These are phyloP conservation scores for Monosporascus cannonballus DNA, from an alignment of 2,329 filamentous ascomycete genomes.

Conservation along the genomic window DNA sequence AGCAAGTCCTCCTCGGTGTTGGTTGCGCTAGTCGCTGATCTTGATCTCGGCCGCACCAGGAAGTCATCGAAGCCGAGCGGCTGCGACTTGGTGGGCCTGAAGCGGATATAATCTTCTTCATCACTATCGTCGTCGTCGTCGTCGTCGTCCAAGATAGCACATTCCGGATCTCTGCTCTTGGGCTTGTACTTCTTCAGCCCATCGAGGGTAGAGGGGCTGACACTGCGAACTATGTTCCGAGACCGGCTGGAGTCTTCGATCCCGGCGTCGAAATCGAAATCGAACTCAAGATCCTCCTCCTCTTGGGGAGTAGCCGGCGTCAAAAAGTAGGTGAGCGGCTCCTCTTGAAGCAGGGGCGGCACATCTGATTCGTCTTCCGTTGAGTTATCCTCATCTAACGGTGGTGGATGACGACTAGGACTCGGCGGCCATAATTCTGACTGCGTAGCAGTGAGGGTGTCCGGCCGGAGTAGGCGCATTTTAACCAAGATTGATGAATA, in stretches of 20 bases:
- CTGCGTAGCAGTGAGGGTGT: slow-evolving; percentile 23
- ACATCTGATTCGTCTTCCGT: slow-evolving; percentile 37
- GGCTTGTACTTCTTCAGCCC: slow-evolving; percentile 41
- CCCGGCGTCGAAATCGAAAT: slow-evolving; percentile 48
- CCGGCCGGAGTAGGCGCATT: slow-evolving; percentile 22
- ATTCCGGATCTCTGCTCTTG: slow-evolving; percentile 33
- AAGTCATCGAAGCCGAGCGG: slow-evolving; percentile 38
- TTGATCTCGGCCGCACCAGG: slow-evolving; percentile 28
- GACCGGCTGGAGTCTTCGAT: slow-evolving; percentile 46
- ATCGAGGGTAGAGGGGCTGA: slow-evolving; percentile 51
- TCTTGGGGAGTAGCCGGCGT: slow-evolving; percentile 39
- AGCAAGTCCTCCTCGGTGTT: slow-evolving; percentile 23
- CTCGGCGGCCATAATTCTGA: slow-evolving; percentile 48
- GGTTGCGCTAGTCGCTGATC: slow-evolving; percentile 26
- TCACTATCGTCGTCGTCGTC: slow-evolving; percentile 37
- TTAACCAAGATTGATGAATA: slow-evolving; percentile 8
- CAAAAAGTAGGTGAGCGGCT: slow-evolving; percentile 51
- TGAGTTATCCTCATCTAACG: slow-evolving; percentile 35
- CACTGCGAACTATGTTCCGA: slow-evolving; percentile 42
- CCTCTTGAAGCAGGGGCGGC: slow-evolving; percentile 37
- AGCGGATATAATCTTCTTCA: slow-evolving; percentile 47
- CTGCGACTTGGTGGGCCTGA: slow-evolving; percentile 34
- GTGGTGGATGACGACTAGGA: slow-evolving; percentile 40
- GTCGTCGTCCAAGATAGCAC: slow-evolving; percentile 36
- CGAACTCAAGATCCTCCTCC: slow-evolving; percentile 37